phyloP scores from a whole-genome alignment of 2,329 filamentous ascomycete species.

The Pyrenophora seminiperda region DNA sequence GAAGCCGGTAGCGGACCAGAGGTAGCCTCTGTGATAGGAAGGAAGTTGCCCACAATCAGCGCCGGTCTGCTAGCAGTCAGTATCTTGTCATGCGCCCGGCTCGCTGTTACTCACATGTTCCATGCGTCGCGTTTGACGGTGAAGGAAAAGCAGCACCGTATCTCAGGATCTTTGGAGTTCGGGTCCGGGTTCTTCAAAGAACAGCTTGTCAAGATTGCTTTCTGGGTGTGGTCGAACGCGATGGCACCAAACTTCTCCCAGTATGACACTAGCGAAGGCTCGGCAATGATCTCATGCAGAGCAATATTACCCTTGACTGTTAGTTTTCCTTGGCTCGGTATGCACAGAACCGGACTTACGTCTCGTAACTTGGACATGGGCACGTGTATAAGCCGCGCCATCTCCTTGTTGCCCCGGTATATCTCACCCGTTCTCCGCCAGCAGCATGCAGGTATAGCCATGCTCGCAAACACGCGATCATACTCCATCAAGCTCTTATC shows the following conservation, averaged over 20 bases:
- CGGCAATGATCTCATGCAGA: conserved; percentile 92
- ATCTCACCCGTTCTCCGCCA: conserved; percentile 98
- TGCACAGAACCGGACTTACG: conserved; percentile 60
- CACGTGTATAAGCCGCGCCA: conserved; percentile 94
- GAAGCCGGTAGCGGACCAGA: conserved; percentile 27
- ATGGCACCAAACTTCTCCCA: conserved; percentile 99
- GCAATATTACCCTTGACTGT: conserved; percentile 82
- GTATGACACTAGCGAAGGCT: conserved; percentile 93
- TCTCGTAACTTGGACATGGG: conserved; percentile 89
- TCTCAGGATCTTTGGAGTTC: conserved; percentile 70
- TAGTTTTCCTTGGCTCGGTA: conserved; percentile 6
- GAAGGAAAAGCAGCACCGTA: conserved; percentile 97
- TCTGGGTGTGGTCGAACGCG: conserved; percentile 91
- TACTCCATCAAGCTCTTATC: conserved; percentile 96
- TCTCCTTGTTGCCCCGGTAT: conserved; percentile 96
- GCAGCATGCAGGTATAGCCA: conserved; percentile 97
- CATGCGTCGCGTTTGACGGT: conserved; percentile 93
- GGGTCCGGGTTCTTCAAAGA: conserved; percentile 74
- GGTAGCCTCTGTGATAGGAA: conserved; percentile 72
- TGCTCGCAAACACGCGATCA: conserved; percentile 96
- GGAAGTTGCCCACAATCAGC: conserved; percentile 94
- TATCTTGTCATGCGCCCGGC: neutral
- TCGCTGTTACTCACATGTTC: conserved; percentile 75
- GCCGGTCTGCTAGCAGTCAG: conserved; percentile 66
- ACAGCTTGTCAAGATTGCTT: conserved; percentile 93